These are phyloP conservation scores for Salvia sclarea DNA, from an alignment of 305 asterid genomes.

Conservation along the genomic window DNA sequence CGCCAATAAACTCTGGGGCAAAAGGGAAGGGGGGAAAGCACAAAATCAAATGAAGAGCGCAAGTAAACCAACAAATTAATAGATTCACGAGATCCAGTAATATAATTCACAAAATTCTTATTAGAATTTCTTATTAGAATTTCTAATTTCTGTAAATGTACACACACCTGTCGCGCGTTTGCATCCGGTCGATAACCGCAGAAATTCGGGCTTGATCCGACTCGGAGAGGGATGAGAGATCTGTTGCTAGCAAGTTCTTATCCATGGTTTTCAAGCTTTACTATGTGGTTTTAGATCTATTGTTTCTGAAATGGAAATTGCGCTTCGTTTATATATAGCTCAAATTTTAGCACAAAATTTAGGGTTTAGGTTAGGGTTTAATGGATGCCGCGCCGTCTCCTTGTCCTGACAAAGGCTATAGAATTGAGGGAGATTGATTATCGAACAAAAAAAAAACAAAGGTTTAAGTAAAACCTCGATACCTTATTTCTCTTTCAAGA, in stretches of 20 bases:
- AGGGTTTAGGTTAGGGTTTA: constrained; percentile 30
- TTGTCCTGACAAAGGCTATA: not conserved
- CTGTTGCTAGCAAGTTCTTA: constrained; percentile 27
- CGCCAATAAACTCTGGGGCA: not conserved
- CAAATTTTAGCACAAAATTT: not conserved
- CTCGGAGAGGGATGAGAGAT: constrained; percentile 35
- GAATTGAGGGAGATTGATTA: not conserved
- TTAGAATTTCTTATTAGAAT: not conserved
- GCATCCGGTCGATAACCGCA: constrained; percentile 23
- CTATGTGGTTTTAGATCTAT: not conserved
- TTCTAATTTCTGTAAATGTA: not conserved
- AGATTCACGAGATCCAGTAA: no score
- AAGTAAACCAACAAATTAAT: not conserved
- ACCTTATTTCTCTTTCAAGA: no score
- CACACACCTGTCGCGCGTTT: constrained; percentile 32
- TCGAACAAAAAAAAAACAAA: no score
- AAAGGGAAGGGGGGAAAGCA: not conserved
- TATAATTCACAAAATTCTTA: no score
- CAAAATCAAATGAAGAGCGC: not conserved
- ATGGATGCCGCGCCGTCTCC: constrained; percentile 6
- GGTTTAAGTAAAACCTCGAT: no score
- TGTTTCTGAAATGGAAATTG: not conserved
- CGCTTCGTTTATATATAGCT: constrained; percentile 24
- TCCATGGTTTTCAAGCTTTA: constrained; percentile 23
- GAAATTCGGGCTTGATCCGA: constrained; percentile 32